phyloP scores from a whole-genome alignment of 768 basidiomycete species.

The Pleurotus citrinopileatus region DNA sequence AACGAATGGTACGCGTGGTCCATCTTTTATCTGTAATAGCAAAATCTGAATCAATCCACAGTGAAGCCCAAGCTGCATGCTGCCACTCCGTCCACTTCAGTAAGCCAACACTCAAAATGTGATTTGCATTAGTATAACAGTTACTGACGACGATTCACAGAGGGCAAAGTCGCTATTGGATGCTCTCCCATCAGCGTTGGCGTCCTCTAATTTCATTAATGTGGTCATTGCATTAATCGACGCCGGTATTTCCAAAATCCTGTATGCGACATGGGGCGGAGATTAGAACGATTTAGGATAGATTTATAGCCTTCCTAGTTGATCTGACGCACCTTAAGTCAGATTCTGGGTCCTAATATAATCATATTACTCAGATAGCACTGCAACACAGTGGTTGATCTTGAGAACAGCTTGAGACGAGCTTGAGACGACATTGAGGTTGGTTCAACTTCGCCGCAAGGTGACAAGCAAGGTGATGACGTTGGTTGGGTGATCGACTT shows the following conservation, averaged over 20 bases:
- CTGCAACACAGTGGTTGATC: background rate
- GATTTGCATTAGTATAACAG: background rate
- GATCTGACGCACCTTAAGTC: background rate
- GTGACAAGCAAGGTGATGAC: too few relatives aligned
- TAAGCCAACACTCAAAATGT: background rate
- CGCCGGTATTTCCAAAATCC: background rate
- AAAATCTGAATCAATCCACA: background rate
- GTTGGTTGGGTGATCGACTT: too few relatives aligned
- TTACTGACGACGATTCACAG: background rate
- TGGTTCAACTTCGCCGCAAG: too few relatives aligned
- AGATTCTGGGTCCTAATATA: background rate
- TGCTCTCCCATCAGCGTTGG: background rate
- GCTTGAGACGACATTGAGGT: background rate
- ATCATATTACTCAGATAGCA: background rate
- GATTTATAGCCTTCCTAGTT: background rate
- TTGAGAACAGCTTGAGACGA: background rate
- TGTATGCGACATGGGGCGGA: background rate
- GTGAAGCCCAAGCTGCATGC: slow-evolving; percentile 1
- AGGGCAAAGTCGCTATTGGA: background rate
- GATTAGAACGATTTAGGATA: background rate
- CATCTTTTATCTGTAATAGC: background rate
- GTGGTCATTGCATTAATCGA: background rate
- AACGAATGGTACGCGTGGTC: background rate
- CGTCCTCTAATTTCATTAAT: background rate
- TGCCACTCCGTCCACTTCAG: slow-evolving; percentile 5